Percentiles rank a stretch among this genome's conserved stretches.
Conservation (phyloP, 345 rosid genomes). For the Eucalyptus virginea region DNA sequence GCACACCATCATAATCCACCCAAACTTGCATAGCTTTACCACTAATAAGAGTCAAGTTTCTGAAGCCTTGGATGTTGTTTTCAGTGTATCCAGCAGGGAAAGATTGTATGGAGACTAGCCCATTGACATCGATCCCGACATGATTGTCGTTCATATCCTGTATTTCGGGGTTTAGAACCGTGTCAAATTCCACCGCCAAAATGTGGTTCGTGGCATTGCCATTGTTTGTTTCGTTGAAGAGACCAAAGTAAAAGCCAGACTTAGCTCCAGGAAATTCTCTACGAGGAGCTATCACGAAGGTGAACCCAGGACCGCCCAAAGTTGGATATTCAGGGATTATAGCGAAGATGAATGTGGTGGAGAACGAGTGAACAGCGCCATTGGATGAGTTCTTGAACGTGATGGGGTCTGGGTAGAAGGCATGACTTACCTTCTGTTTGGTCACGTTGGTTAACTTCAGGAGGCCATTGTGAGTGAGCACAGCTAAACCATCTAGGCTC, state of each 20-base stretch:
- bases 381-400: too few relatives aligned
- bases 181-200: constrained; percentile 44
- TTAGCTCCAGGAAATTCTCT: constrained; percentile 14
- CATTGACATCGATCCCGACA: constrained; percentile 50
- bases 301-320: too few relatives aligned
- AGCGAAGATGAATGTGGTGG: too few relatives aligned
- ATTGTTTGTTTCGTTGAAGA: constrained; percentile 21
- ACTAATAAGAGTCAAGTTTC: background rate
- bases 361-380: too few relatives aligned
- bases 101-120: constrained; percentile 12
- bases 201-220: constrained; percentile 31
- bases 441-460: too few relatives aligned
- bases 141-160: constrained; percentile 35
- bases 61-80: background rate
- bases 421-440: constrained; percentile 1
- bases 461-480: too few relatives aligned
- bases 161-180: constrained; percentile 15
- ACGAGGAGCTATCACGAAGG: too few relatives aligned
- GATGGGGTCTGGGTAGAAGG: constrained; percentile 20
- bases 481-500: too few relatives aligned
- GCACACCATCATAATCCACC: too few relatives aligned
- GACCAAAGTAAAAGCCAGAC: constrained; percentile 17
- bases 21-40: too few relatives aligned
- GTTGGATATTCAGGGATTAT: too few relatives aligned
- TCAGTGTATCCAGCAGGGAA: constrained; percentile 23